Evolutionary conservation across 2,329 filamentous ascomycete genomes (phyloP), one percentile per base, ranked within the genome.

Genomic region (Raffaelea deltoideospora): DNA sequence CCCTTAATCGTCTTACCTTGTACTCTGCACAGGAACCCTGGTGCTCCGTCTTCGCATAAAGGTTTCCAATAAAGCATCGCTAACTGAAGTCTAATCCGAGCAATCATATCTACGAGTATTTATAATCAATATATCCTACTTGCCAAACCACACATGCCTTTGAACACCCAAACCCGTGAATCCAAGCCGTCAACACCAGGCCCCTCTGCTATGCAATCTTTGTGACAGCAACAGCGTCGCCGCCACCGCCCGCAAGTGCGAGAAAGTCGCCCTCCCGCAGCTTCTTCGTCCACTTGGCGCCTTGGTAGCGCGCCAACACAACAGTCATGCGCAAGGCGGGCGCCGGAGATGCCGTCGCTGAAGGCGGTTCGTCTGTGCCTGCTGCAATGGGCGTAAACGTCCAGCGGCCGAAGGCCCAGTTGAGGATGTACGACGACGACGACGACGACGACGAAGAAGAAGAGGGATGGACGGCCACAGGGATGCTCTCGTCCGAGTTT

Each of bases 321-420:
- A 88, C 63, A 0, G 82, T 87, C 73, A 87, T 79, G 37, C 80
- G 66, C 45, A 85, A 54, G 1, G 65, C 39, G 3, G 35, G 55
- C 33, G 78, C 61, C 26, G 63, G 57, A 48, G 69, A 69, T n/a
- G n/a, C n/a, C n/a, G n/a, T n/a, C n/a, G n/a, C n/a, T 26, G 72
- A 65, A 44, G 64, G 54, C 51, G 76, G 69, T 53, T 77, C 69
- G 10, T 50, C 51, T 2, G 53, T 51, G 2, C 51, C 50, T 8
- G 53, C 52, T 0, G 54, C 50, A 4, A 68, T 50, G 5, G 72
- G 65, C 2, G 86, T 92, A 51, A 88, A 94, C 0, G 76, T 93
- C 88, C 90, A 98, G 22, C 90, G 71, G 1, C 86, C 86, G 59
- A 98, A 98, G 0, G 90, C 90, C 90, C 90, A 98, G 55, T 98